Base-by-base conservation (phyloP, 139 green algal species). In the Coelastrella sp. region DNA sequence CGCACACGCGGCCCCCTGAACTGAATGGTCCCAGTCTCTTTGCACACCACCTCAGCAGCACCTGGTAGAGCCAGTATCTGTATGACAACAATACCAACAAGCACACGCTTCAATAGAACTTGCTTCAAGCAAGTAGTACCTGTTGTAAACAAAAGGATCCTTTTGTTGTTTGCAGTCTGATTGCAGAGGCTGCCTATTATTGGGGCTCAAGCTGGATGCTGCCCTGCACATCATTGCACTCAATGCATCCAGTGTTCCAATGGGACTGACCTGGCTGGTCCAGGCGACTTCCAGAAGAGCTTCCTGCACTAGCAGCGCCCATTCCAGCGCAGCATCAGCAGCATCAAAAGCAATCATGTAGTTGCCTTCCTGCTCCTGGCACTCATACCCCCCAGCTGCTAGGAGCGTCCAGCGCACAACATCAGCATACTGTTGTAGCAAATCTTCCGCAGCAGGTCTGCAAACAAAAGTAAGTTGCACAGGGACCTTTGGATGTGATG, bases 301-400 rank as follows among this genome's bases (percentile, higher is more conserved):
- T 81, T 92, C 85, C 85, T 94, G 90, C 69, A 92, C 66, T 79
- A 92, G 67, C 21, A 93, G 69, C 79, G 87, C 90, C 89, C 90
- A 95, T 85, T 93, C 85, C n/a, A 94, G 51, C 13, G 92, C 92
- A 19, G 89, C 85, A 8, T 48, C 74, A 11, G 90, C 75, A 25
- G 38, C 64, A 4, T 64, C 38, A 53, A 95, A 95, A 0, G 86
- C 87, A 53, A 95, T 87, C 87, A 95, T 95, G 85, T 91, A 94
- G 81, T 77, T 91, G 32, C 91, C 89, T 53, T 89, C 88, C 62
- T 84, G 74, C 89, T 92, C 89, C 79, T 93, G 91, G 64, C 89
- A 92, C 78, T 94, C 91, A 48, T 94, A 93, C 32, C 89, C 89
- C 32, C 82, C 60, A 34, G 71, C 77, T 0, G 45, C 63, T 25